Evolutionary conservation across 768 basidiomycete genomes (phyloP).

Genomic region (Candolleomyces eurysporus): DNA sequence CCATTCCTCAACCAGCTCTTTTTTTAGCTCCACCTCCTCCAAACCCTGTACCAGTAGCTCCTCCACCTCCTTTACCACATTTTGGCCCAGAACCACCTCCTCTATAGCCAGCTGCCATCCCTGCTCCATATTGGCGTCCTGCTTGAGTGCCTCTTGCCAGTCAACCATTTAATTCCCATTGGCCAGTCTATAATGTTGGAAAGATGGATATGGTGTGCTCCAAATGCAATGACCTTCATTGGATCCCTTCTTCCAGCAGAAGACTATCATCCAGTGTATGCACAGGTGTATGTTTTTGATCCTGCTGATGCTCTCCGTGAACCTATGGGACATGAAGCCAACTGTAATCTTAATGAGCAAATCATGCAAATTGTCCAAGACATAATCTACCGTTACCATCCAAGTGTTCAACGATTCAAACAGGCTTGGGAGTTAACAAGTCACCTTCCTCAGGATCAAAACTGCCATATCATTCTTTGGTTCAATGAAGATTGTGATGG

Average conservation of each 20-base stretch:
- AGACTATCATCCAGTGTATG: slow-evolving; percentile 6
- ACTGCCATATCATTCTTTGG: no score
- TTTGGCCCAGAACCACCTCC: background rate
- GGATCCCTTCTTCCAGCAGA: no score
- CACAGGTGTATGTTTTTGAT: slow-evolving; percentile 16
- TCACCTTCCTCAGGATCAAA: no score
- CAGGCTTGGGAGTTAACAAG: no score
- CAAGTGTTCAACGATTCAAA: no score
- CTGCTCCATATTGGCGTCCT: no score
- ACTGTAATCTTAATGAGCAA: background rate
- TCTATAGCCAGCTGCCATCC: background rate
- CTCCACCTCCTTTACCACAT: background rate
- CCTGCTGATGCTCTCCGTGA: slow-evolving; percentile 5
- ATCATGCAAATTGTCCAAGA: slow-evolving; percentile 10
- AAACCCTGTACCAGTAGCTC: background rate
- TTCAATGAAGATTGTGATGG: no score
- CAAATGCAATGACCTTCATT: slow-evolving; percentile 18
- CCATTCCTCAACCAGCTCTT: background rate
- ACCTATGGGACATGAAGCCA: background rate
- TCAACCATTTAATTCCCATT: no score
- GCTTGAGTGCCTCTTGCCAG: no score
- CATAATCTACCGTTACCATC: slow-evolving; percentile 9
- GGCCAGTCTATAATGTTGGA: no score
- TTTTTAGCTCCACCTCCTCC: background rate
- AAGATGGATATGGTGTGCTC: no score